Conservation (phyloP, 139 green algal genomes). For the Chlorella vulgaris region DNA sequence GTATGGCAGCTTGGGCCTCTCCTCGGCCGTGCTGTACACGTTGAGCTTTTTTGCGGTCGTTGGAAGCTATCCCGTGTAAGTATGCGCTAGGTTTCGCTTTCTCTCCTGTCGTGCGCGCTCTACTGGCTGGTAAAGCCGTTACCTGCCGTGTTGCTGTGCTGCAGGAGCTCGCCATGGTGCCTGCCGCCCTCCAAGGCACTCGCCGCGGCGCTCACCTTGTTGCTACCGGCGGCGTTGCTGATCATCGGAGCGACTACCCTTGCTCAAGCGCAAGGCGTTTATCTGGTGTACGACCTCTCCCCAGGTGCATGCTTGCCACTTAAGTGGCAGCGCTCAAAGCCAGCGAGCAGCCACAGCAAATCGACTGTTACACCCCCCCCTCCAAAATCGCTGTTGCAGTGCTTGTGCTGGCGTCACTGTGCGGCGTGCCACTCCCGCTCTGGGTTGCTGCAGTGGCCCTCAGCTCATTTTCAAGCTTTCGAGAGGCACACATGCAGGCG, state of each 20-base stretch:
- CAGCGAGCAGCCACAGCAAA: background rate
- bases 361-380: no score
- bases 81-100: background rate
- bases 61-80: background rate
- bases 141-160: background rate
- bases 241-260: background rate
- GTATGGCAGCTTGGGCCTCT: background rate
- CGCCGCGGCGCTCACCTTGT: background rate
- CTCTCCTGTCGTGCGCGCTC: background rate
- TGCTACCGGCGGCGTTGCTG: background rate
- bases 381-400: no score
- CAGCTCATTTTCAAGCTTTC: background rate
- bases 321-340: no score
- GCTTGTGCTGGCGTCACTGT: background rate
- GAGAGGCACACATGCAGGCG: background rate
- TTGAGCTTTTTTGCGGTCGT: conserved; percentile 4
- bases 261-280: no score
- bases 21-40: background rate
- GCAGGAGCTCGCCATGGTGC: background rate
- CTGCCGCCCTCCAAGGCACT: background rate
- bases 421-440: conserved; percentile 1
- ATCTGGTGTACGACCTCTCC: no score
- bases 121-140: no score
- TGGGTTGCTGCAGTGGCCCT: background rate
- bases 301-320: background rate